Evolutionary conservation across 148 eudicot genomes (phyloP).

Genomic region (Beta vulgaris): DNA sequence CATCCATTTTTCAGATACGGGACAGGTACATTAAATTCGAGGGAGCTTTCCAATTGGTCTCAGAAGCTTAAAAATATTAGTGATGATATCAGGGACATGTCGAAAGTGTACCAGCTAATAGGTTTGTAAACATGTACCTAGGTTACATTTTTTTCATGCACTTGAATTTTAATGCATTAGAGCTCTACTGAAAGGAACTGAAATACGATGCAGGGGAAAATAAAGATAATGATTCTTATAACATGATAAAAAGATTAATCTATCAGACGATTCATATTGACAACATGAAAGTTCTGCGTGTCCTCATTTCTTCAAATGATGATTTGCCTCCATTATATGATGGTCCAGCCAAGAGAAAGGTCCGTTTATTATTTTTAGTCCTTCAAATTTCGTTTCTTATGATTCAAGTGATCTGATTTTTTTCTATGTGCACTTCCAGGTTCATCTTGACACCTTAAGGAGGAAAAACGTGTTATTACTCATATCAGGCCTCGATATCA

Average conservation of each 20-base stretch:
- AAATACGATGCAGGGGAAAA: slow-evolving; percentile 29
- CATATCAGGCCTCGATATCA: slow-evolving; percentile 28
- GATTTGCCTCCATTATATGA: slow-evolving; percentile 37
- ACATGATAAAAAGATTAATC: slow-evolving; percentile 11
- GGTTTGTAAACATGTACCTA: too few species aligned
- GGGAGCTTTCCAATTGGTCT: slow-evolving; percentile 39
- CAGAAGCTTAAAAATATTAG: slow-evolving; percentile 35
- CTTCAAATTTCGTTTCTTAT: too few species aligned
- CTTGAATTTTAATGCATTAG: too few species aligned
- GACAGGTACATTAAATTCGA: slow-evolving; percentile 17
- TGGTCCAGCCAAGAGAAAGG: slow-evolving; percentile 38
- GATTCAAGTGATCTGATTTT: too few species aligned
- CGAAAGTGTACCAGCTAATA: too few species aligned
- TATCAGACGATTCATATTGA: slow-evolving; percentile 35
- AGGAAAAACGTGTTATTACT: slow-evolving; percentile 26
- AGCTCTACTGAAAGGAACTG: background rate
- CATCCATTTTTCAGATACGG: slow-evolving; percentile 20
- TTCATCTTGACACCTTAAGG: slow-evolving; percentile 19
- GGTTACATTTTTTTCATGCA: too few species aligned
- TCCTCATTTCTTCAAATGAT: slow-evolving; percentile 32
- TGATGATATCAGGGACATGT: slow-evolving; percentile 28
- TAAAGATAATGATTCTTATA: slow-evolving; percentile 29
- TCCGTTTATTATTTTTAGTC: background rate
- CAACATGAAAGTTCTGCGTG: slow-evolving; percentile 44
- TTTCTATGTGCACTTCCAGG: slow-evolving; percentile 17